These are phyloP conservation scores for Tolypocladium tundrense DNA, from an alignment of 2,329 filamentous ascomycete species.

Conservation along the genomic window DNA sequence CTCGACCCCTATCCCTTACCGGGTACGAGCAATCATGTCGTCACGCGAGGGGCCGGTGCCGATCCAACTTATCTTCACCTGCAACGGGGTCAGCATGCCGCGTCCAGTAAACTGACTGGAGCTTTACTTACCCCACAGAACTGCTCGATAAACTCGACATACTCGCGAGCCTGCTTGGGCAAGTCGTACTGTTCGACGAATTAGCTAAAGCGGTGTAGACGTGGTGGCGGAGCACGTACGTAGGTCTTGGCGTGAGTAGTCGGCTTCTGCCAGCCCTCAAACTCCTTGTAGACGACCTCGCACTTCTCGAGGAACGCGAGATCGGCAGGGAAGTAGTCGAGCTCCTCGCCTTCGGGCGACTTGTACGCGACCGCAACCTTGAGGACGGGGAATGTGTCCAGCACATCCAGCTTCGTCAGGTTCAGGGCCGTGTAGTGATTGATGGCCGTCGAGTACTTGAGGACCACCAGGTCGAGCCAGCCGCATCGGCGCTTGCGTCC, in stretches of 20 bases:
- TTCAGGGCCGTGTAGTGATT: constrained; percentile 6
- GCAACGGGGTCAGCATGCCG: constrained; percentile 4
- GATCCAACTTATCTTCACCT: constrained; percentile 44
- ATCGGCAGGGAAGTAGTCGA: constrained; percentile 4
- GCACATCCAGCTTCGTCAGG: constrained; percentile 11
- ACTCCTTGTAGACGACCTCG: constrained; percentile 6
- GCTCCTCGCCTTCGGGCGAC: constrained; percentile 10
- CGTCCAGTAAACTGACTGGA: neutral
- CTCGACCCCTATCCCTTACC: neutral
- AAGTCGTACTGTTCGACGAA: constrained; percentile 21
- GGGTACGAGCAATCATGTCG: constrained; percentile 42
- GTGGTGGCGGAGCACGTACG: neutral
- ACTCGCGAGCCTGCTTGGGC: constrained; percentile 47
- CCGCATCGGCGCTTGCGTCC: constrained; percentile 8
- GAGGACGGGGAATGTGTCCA: constrained; percentile 44
- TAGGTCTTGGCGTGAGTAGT: constrained; percentile 5
- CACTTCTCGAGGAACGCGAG: constrained; percentile 4
- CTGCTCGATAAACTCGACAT: constrained; percentile 56
- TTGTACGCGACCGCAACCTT: constrained; percentile 21
- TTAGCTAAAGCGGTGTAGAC: neutral
- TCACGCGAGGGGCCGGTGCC: constrained; percentile 57
- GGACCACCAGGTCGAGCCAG: constrained; percentile 10
- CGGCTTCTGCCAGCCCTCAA: constrained; percentile 5
- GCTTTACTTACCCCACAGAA: constrained; percentile 45
- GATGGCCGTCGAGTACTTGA: constrained; percentile 3